phyloP scores from a whole-genome alignment of 179 eudicot species.

The Dionaea muscipula region DNA sequence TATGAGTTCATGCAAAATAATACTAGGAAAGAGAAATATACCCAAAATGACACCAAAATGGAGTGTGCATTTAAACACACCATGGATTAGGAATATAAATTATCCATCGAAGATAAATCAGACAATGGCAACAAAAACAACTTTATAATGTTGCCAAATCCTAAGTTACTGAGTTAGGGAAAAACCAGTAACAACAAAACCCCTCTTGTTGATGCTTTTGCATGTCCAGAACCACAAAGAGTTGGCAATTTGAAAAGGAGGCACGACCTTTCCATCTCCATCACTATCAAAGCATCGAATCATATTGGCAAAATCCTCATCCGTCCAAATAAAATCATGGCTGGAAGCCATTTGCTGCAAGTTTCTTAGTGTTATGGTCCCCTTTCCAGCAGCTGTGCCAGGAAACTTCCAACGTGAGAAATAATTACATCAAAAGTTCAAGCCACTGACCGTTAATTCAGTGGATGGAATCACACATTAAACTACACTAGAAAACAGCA shows the following conservation, averaged over 20 bases:
- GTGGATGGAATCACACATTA: background rate
- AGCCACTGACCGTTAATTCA: no score
- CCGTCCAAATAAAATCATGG: constrained; percentile 89
- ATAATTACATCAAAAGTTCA: background rate
- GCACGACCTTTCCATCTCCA: constrained; percentile 72
- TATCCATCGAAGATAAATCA: no score
- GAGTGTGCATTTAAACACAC: no score
- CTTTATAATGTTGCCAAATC: background rate
- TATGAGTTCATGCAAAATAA: background rate
- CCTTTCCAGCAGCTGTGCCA: constrained; percentile 65
- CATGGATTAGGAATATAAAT: no score
- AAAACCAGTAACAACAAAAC: background rate
- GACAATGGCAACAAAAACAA: no score
- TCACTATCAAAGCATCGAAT: constrained; percentile 57
- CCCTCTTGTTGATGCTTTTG: background rate
- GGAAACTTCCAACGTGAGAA: background rate
- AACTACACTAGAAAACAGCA: background rate
- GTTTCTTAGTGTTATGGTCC: constrained; percentile 50
- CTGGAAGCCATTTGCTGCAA: constrained; percentile 45
- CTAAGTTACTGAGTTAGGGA: no score
- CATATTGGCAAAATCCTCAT: constrained; percentile 78
- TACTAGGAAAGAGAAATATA: background rate
- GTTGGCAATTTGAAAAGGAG: constrained; percentile 1
- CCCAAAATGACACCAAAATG: no score
- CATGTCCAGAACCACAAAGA: background rate